Evolutionary conservation across 1,284 basidiomycete genomes (phyloP), one percentile per base, ranked within the genome.

Genomic region (Leucoagaricus sp.): DNA sequence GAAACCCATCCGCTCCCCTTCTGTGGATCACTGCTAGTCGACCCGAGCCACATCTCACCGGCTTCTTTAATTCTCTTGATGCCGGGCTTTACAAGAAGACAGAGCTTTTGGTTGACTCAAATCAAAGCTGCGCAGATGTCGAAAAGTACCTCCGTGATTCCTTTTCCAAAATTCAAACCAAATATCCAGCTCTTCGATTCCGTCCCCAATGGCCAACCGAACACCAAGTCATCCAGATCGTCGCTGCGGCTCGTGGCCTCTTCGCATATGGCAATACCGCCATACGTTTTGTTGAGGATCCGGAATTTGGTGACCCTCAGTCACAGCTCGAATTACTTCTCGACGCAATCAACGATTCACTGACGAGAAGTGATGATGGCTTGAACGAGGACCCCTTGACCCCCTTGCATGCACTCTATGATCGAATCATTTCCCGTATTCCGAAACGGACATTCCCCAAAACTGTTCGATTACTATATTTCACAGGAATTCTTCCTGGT

Each of bases 11-110:
- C 26, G 23, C 26, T 0, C 45, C 45, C 15, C 21, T 54, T 9
- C n/a, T 54, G 7, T 54, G 53, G 53, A 13, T 48, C 13, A 31
- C 48, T n/a, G 53, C 53, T 3, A 54, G 53, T 23, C 53, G 45
- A 12, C 53, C 53, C 3, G 53, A 54, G 21, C 36, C 53, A 29
- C 53, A 54, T 15, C 29, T 54, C 25, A 54, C 45, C 1, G 19
- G 19, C 4, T 28, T 36, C 13, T 38, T 46, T 19, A 21, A 23
- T 10, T 25, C 12, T 19, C 6, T 6, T 4, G 6, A 19, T 4
- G 19, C 36, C 19, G 4, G 7, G 1, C 12, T 12, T 8, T 55
- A 33, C 13, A 8, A 25, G 8, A 55, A 55, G 10, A 34, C 41
- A 15, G 38, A 48, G 19, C 9, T 55, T 4, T 10, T 8, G 17